Evolutionary conservation across 2,329 filamentous ascomycete genomes (phyloP).

Genomic region (Paraphoma sp.): DNA sequence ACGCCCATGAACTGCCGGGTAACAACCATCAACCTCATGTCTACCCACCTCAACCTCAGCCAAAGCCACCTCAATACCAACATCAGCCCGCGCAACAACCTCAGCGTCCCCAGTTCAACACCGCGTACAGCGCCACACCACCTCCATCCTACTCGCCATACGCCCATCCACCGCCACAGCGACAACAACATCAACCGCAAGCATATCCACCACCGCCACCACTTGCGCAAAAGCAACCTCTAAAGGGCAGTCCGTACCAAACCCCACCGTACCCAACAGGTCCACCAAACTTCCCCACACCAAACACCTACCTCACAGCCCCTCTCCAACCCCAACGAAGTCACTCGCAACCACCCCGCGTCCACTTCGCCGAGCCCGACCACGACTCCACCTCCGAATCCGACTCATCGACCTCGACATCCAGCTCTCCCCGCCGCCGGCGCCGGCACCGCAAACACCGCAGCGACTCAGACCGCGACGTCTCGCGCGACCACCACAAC

Average conservation of each 20-base stretch:
- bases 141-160: conserved; percentile 30
- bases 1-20: conserved; percentile 26
- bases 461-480: conserved; percentile 15
- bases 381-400: conserved; percentile 23
- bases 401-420: conserved; percentile 22
- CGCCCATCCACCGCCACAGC: conserved; percentile 22
- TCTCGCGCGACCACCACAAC: conserved; percentile 10
- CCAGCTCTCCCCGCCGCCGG: conserved; percentile 17
- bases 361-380: conserved; percentile 37
- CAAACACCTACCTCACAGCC: conserved; percentile 31
- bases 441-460: conserved; percentile 19
- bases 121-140: conserved; percentile 15
- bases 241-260: background rate
- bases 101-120: conserved; percentile 12
- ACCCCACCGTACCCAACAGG: conserved; percentile 16
- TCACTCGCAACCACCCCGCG: conserved; percentile 42
- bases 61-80: conserved; percentile 23
- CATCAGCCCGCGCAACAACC: conserved; percentile 19
- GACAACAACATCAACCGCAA: conserved; percentile 29
- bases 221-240: conserved; percentile 7
- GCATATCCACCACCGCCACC: conserved; percentile 20
- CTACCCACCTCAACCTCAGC: conserved; percentile 16
- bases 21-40: conserved; percentile 16
- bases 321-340: conserved; percentile 34
- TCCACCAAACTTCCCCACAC: conserved; percentile 6